Evolutionary conservation across 768 basidiomycete genomes (phyloP), one percentile per base, ranked within the genome.

Genomic region (Kwoniella dendrophila): DNA sequence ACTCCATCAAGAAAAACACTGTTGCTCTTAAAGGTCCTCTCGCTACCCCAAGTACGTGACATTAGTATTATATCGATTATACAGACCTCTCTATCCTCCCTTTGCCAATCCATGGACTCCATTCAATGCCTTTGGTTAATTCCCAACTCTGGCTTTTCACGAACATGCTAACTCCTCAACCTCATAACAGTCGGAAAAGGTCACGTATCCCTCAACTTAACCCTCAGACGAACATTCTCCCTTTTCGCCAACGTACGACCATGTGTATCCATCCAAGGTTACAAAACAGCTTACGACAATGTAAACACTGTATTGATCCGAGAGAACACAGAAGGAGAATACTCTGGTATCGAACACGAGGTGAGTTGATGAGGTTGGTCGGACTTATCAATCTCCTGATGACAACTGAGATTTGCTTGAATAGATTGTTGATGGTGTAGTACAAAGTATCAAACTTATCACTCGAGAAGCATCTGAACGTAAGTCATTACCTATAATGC

Each of bases 261-360:
- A 34, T 99, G 96, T 77, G 86, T 86, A 29, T 97, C 94, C 29
- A 92, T 99, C 81, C 82, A 91, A 80, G 96, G 96, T 29, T 98
- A 88, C 85, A 96, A 96, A 83, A 99, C 96, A 0, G 90, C 95
- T 1, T 98, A 99, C 75, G 94, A 98, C 78, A 89, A 97, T 74
- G 96, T 99, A 68, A 90, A 99, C 83, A 94, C 92, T 26, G 71
- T 97, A 54, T 83, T 99, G 69, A 99, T 99, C 79, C 92, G 96
- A 76, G 96, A 99, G 83, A 99, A 99, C 81, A 99, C 96, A 8
- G 96, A 99, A 81, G 96, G 96, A 79, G 96, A 99, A 80, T 99
- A 99, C 81, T 97, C 94, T 62, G 96, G 96, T 70, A 98, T 99
- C 70, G 96, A 99, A 81, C 96, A 99, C 80, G 94, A 98, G 86